phyloP scores from a whole-genome alignment of 768 basidiomycete genomes.

The Podaxis sp. region DNA sequence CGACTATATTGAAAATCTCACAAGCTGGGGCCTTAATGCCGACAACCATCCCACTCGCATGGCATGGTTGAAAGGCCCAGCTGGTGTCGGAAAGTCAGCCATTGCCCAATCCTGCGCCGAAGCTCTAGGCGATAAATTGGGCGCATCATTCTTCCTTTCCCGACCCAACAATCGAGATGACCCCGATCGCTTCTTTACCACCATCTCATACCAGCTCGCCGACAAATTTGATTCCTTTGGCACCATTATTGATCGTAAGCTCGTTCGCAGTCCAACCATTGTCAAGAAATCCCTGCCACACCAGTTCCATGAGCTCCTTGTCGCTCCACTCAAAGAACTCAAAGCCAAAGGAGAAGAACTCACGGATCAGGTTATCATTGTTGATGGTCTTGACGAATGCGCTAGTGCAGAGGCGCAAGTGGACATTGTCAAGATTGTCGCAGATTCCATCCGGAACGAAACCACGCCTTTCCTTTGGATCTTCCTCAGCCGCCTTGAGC shows the following conservation, averaged over 20 bases:
- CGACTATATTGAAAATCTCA: neutral
- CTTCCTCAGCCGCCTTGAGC: neutral
- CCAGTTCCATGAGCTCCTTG: neutral
- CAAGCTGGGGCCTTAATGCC: neutral
- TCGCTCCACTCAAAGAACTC: neutral
- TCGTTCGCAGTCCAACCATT: neutral
- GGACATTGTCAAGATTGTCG: neutral
- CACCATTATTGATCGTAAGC: neutral
- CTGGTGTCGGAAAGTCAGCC: neutral
- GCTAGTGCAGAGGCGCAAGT: neutral
- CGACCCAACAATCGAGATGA: neutral
- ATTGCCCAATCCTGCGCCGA: neutral
- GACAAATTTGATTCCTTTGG: neutral
- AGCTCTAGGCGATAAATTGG: neutral
- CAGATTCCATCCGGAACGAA: neutral
- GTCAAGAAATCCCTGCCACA: neutral
- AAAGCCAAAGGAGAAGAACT: neutral
- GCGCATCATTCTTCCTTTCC: neutral
- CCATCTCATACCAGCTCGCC: neutral
- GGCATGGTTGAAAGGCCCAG: neutral
- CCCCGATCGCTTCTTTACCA: neutral
- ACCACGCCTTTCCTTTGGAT: slow-evolving; percentile 5
- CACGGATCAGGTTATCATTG: neutral
- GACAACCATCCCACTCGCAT: neutral
- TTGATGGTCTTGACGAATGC: slow-evolving; percentile 8